A percentile compares a stretch with the other conserved stretches of the same genome.
Conservation (phyloP, 257 asterid genomes). For the Solanum tarapatanum region DNA sequence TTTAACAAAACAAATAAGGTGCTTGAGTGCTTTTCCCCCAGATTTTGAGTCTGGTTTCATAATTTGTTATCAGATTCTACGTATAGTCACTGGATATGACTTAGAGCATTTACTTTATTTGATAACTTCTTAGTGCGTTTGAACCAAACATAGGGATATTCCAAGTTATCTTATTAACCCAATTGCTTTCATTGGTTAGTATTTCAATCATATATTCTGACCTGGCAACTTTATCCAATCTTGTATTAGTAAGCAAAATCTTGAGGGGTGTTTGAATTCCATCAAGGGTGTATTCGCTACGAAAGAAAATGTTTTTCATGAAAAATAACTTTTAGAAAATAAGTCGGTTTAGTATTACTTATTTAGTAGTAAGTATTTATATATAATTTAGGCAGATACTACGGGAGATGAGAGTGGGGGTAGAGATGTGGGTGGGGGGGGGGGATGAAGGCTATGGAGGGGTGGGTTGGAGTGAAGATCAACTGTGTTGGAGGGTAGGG, state of each 20-base stretch:
- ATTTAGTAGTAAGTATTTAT: fast-evolving
- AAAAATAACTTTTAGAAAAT: no score
- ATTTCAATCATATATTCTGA: neutral
- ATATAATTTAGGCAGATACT: neutral
- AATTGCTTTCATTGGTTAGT: neutral
- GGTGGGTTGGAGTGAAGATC: no score
- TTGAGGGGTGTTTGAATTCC: neutral
- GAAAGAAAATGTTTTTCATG: neutral
- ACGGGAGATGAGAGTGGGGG: neutral
- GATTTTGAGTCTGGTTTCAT: neutral
- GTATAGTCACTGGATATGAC: neutral
- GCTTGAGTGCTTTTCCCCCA: neutral
- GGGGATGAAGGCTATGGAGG: no score
- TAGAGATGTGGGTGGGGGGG: fast-evolving
- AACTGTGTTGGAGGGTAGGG: neutral
- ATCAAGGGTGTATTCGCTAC: neutral
- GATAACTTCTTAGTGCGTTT: neutral
- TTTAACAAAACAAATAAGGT: neutral
- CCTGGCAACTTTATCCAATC: neutral
- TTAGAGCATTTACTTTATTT: neutral
- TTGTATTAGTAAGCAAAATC: neutral
- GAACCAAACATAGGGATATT: neutral
- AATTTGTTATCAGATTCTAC: neutral
- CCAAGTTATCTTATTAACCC: neutral
- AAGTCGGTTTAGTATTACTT: no score